phyloP scores from a whole-genome alignment of 108 stramenopile species.

The Nitzschia palea region DNA sequence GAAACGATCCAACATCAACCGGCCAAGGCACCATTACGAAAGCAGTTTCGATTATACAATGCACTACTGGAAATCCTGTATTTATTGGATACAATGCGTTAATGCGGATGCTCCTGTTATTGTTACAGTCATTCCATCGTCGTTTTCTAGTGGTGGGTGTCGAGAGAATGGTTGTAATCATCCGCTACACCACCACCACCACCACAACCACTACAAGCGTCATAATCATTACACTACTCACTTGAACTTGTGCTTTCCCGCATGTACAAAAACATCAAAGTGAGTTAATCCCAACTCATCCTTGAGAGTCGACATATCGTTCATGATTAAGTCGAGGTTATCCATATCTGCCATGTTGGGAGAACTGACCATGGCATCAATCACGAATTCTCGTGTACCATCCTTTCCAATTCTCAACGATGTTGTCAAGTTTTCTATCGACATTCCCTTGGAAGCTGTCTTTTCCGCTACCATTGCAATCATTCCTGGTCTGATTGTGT shows the following conservation, averaged over 20 bases:
- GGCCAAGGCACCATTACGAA: too few species aligned
- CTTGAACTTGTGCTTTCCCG: slow-evolving; percentile 4
- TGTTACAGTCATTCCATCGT: too few species aligned
- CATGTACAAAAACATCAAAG: slow-evolving; percentile 78
- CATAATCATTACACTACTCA: too few species aligned
- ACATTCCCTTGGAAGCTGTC: slow-evolving; percentile 61
- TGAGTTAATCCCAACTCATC: slow-evolving; percentile 53
- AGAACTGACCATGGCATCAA: slow-evolving; percentile 59
- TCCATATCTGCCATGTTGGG: slow-evolving; percentile 52
- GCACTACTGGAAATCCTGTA: too few species aligned
- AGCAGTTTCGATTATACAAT: too few species aligned
- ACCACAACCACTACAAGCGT: too few species aligned
- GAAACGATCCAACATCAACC: too few species aligned
- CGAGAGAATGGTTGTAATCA: not conserved
- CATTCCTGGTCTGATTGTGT: slow-evolving; percentile 82
- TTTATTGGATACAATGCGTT: too few species aligned
- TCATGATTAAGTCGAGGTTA: slow-evolving; percentile 41
- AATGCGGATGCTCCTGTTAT: too few species aligned
- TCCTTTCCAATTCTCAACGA: slow-evolving; percentile 48
- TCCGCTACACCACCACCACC: not conserved
- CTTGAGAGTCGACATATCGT: slow-evolving; percentile 57
- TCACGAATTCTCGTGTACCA: slow-evolving; percentile 63
- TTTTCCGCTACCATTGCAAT: slow-evolving; percentile 70
- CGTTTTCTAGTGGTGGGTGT: too few species aligned
- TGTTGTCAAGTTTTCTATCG: slow-evolving; percentile 76